Conservation (phyloP, 2,329 filamentous ascomycete species). For the Colletotrichum cuscutae region DNA sequence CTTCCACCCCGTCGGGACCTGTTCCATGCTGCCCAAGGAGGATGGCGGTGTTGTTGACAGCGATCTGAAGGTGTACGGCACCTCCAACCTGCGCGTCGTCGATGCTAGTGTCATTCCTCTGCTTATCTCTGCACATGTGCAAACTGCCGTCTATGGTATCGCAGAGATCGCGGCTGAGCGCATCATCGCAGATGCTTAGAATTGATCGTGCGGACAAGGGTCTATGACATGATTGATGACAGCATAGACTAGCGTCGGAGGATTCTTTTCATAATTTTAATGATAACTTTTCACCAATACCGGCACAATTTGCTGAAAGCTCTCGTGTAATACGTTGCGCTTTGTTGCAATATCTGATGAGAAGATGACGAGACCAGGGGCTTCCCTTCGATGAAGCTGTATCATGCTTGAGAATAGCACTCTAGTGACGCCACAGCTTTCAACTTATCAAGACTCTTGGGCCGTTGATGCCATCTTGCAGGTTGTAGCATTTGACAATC, state of each 20-base stretch:
- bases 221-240: neutral
- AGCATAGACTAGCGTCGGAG: neutral
- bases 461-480: no score
- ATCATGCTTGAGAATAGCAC: no score
- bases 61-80: constrained; percentile 57
- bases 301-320: fast-evolving
- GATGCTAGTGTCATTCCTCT: constrained; percentile 63
- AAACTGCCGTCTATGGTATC: constrained; percentile 63
- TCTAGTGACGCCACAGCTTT: no score
- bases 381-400: no score
- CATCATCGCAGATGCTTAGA: constrained; percentile 35
- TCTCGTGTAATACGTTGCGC: neutral
- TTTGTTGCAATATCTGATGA: no score
- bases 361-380: no score
- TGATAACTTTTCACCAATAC: neutral
- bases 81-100: constrained; percentile 57
- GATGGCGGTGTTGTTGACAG: constrained; percentile 58
- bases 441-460: no score
- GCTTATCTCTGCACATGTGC: constrained; percentile 57
- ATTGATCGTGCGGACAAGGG: neutral
- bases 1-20: constrained; percentile 57
- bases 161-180: constrained; percentile 55
- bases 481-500: no score
- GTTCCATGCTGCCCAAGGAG: constrained; percentile 56
- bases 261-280: neutral